These are phyloP conservation scores for Penicillium sp. DNA, from an alignment of 2,329 filamentous ascomycete genomes.

Conservation along the genomic window DNA sequence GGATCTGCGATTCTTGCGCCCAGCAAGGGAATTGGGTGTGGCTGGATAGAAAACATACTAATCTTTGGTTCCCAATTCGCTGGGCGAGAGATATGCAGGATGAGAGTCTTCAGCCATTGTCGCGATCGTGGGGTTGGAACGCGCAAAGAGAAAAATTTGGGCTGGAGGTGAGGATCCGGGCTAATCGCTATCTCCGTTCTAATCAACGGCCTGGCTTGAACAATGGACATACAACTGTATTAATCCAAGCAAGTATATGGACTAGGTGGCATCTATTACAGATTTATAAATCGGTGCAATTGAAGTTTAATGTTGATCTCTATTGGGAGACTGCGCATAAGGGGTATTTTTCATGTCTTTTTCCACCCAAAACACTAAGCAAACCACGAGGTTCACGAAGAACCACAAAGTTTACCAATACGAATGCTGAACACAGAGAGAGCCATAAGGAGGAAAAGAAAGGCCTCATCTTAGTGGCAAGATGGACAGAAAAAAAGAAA, in stretches of 20 bases:
- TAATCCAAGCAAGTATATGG: too few relatives aligned
- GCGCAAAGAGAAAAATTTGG: slow-evolving; percentile 17
- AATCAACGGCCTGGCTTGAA: not conserved
- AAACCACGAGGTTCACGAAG: slow-evolving; percentile 1
- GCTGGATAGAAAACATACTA: slow-evolving; percentile 60
- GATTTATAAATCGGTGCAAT: not conserved
- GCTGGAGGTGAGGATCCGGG: slow-evolving; percentile 9
- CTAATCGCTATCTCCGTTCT: slow-evolving; percentile 13
- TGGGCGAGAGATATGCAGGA: slow-evolving; percentile 72
- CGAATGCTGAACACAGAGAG: slow-evolving; percentile 11
- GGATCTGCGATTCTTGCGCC: not conserved
- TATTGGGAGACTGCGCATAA: slow-evolving; percentile 21
- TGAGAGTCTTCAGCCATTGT: slow-evolving; percentile 35
- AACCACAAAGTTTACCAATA: slow-evolving; percentile 6
- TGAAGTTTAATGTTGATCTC: slow-evolving; percentile 17
- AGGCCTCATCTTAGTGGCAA: slow-evolving; percentile 12
- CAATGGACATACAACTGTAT: not conserved
- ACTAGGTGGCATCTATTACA: not conserved
- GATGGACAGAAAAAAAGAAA: slow-evolving; percentile 4
- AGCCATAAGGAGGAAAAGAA: slow-evolving; percentile 11
- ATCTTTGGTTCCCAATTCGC: slow-evolving; percentile 80
- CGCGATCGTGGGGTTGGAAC: slow-evolving; percentile 3
- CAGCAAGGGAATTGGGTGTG: not conserved
- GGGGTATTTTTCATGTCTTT: slow-evolving; percentile 23
- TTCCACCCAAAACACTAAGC: slow-evolving; percentile 8